Base-by-base conservation (phyloP, 129 eudicot species). In the Tagetes patula region DNA sequence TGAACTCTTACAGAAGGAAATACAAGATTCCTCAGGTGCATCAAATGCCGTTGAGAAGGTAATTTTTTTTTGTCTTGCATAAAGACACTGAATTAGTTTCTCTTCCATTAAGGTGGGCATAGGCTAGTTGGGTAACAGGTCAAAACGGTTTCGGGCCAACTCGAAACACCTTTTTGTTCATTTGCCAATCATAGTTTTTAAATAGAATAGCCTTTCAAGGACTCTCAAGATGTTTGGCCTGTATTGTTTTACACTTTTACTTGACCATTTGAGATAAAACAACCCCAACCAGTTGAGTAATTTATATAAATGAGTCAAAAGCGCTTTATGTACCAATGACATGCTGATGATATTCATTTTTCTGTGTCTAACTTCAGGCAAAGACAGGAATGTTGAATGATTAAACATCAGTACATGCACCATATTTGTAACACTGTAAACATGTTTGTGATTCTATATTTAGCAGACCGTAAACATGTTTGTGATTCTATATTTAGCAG, bases 11-110 rank as follows among this genome's bases (percentile, higher is more conserved):
- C 77, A 68, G 78, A 86, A 79, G 65, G 75, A 80, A 62, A 64
- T 75, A 73, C 82, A 75, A 70, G 84, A 78, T 60, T 66, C 69
- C 63, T 74, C 87, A n/a, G 77, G 63, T 55, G 65, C 77, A 60
- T 77, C 75, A 27, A 71, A 80, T 61, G 80, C 79, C 67, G 76
- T 82, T 49, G 78, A 82, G 56, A 85, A 84, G 92, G 96, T 89
- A 67, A 69, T 54, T 42, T 61, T 60, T 14, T 39, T 42, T 32
- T 14, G 54, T 52, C 11, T 31, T 59, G 3, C 8, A 27, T 20
- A 55, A 37, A 14, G 61, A 65, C 30, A 8, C 20, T 11, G 32
- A 31, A 37, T 58, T 37, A 37, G 20, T 43, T 42, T 3, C 8
- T 6, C 37, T 36, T 76, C 20, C 3, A 37, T 42, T 55, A 8